Conservation (phyloP, 192 early-diverging fungal species). For the Polychytrium aggregatum region DNA sequence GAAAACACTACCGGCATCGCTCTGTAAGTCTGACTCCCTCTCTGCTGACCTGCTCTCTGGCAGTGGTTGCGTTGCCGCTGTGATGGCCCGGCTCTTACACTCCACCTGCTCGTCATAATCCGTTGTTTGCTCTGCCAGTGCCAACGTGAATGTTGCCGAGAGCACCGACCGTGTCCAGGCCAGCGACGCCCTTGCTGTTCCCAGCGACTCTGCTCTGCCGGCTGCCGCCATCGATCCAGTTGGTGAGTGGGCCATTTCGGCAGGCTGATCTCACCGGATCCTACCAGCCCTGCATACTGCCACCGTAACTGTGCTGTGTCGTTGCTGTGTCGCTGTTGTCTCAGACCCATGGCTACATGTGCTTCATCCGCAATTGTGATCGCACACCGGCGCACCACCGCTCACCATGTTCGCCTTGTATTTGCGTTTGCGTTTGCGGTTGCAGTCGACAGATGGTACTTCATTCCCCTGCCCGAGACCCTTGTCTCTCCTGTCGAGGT, state of each 20-base stretch:
- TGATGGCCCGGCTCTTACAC: background rate
- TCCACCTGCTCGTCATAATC: background rate
- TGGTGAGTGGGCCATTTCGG: no score
- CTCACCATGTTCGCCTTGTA: background rate
- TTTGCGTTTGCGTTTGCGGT: conserved; percentile 8
- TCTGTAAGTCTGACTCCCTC: conserved; percentile 34
- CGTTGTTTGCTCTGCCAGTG: conserved; percentile 21
- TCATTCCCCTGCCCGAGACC: no score
- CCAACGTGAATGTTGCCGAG: conserved; percentile 52
- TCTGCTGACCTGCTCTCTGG: background rate
- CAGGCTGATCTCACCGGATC: background rate
- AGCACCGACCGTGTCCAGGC: conserved; percentile 60
- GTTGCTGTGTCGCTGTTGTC: no score
- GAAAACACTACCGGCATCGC: conserved; percentile 58
- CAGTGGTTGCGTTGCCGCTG: conserved; percentile 2
- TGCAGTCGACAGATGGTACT: conserved; percentile 96
- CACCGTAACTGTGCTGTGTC: background rate
- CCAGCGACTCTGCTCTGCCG: conserved; percentile 30
- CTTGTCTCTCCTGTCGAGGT: no score
- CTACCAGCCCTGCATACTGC: conserved; percentile 4
- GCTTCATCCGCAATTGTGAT: background rate
- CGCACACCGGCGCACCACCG: background rate
- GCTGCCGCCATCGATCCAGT: conserved; percentile 68
- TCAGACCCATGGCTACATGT: no score
- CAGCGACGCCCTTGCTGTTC: conserved; percentile 49